These are phyloP conservation scores for Collybia sp. DNA, from an alignment of 768 basidiomycete genomes.

Conservation along the genomic window DNA sequence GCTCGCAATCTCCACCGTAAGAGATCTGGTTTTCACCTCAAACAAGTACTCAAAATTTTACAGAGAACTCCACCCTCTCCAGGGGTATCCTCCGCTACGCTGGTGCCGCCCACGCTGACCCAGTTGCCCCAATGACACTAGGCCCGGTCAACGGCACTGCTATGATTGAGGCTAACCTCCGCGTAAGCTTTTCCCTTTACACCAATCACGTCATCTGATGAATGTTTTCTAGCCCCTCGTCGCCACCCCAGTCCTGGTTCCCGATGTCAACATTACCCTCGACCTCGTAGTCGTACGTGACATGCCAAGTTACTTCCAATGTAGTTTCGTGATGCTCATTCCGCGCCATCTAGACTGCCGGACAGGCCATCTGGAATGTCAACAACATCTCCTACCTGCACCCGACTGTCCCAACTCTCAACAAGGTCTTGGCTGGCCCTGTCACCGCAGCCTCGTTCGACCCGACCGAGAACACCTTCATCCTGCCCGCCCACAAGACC, in stretches of 20 bases:
- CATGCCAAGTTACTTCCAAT: background rate
- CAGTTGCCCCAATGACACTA: constrained; percentile 15
- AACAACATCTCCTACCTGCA: constrained; percentile 24
- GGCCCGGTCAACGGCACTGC: constrained; percentile 3
- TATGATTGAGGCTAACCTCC: constrained; percentile 2
- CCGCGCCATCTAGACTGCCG: constrained; percentile 5
- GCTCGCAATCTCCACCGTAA: constrained; percentile 15
- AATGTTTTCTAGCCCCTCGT: too few relatives aligned
- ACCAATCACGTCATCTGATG: background rate
- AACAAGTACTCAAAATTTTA: background rate
- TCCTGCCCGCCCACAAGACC: constrained; percentile 16
- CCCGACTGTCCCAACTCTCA: constrained; percentile 18
- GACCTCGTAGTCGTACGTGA: constrained; percentile 5
- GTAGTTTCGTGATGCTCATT: background rate
- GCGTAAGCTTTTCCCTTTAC: background rate
- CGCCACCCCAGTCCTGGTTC: background rate
- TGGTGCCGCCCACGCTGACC: constrained; percentile 27
- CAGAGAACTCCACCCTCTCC: constrained; percentile 24
- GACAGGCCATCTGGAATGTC: constrained; percentile 22
- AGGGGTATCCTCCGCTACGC: constrained; percentile 30
- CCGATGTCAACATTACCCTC: constrained; percentile 15
- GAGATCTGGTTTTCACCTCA: background rate
- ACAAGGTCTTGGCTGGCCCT: constrained; percentile 25
- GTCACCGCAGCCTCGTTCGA: background rate
- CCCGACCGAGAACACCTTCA: background rate